These are phyloP conservation scores for Zea luxurians DNA, from an alignment of 176 grass and related monocot species.

Conservation along the genomic window DNA sequence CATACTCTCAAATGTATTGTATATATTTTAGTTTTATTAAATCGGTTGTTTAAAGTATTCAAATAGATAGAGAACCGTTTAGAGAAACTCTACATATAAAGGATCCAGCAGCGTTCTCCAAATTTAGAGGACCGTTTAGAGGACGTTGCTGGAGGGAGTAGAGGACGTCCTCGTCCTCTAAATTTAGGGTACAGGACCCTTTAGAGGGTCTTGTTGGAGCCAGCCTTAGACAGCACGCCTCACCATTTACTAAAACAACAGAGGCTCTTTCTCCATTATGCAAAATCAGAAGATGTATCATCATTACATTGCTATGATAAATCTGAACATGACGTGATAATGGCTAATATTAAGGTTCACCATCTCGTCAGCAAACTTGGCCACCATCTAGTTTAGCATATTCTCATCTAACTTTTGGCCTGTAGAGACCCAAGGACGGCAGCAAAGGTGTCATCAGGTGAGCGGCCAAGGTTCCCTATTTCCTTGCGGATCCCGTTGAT, in stretches of 20 bases:
- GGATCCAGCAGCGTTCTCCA: no score
- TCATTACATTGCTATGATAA: not conserved
- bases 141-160: no score
- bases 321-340: slow-evolving; percentile 1
- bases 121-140: no score
- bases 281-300: not conserved
- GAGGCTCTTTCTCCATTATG: not conserved
- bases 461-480: slow-evolving; percentile 50
- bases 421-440: slow-evolving; percentile 57
- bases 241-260: not conserved
- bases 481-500: slow-evolving; percentile 49
- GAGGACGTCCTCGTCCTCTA: no score
- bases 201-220: no score
- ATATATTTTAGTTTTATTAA: no score
- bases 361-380: slow-evolving; percentile 23
- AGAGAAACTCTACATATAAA: no score
- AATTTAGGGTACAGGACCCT: no score
- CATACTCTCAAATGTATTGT: no score
- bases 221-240: not conserved
- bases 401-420: slow-evolving; percentile 51
- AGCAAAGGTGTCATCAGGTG: slow-evolving; percentile 39
- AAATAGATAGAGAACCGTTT: no score
- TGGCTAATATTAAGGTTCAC: slow-evolving; percentile 50
- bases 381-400: slow-evolving; percentile 10
- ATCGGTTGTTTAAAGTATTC: no score